A percentile compares a stretch with the other conserved stretches of the same genome.
Evolutionary conservation across 2,329 filamentous ascomycete genomes (phyloP).

Genomic region (Escovopsis sp.): DNA sequence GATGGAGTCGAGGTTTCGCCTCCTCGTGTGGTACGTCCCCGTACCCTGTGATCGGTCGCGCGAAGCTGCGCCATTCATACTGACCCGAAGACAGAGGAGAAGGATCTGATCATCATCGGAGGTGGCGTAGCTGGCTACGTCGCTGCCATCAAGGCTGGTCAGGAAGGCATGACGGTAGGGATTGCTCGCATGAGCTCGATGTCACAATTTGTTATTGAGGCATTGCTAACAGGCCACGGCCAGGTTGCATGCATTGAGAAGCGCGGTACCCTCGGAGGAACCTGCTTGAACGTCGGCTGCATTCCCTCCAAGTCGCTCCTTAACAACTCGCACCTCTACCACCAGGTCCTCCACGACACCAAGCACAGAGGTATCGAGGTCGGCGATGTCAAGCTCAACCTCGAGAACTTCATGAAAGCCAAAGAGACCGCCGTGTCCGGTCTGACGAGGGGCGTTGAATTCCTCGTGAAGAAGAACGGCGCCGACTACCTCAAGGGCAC

Average conservation of each 20-base stretch:
- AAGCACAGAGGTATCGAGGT: constrained; percentile 97
- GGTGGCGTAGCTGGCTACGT: constrained; percentile 98
- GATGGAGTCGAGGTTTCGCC: constrained; percentile 45
- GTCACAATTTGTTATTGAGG: not conserved
- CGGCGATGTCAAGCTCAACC: constrained; percentile 90
- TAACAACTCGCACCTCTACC: constrained; percentile 98
- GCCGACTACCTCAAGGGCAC: constrained; percentile 96
- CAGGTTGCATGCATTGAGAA: constrained; percentile 97
- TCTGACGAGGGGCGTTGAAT: constrained; percentile 95
- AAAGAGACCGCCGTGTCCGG: constrained; percentile 84
- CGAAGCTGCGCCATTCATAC: not conserved
- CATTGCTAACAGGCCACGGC: constrained; percentile 1
- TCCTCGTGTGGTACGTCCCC: constrained; percentile 37
- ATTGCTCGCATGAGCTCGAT: not conserved
- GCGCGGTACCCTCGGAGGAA: constrained; percentile 85
- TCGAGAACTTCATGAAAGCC: constrained; percentile 93
- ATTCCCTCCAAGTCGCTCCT: constrained; percentile 98
- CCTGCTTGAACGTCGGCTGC: constrained; percentile 97
- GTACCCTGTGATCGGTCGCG: not conserved
- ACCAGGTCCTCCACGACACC: constrained; percentile 91
- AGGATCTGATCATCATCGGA: constrained; percentile 94
- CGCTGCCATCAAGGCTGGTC: constrained; percentile 95
- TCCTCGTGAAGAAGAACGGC: constrained; percentile 97
- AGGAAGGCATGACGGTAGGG: constrained; percentile 84
- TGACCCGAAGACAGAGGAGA: constrained; percentile 52